Evolutionary conservation across 1,284 basidiomycete genomes (phyloP).

Genomic region (Trichosporon asahii): DNA sequence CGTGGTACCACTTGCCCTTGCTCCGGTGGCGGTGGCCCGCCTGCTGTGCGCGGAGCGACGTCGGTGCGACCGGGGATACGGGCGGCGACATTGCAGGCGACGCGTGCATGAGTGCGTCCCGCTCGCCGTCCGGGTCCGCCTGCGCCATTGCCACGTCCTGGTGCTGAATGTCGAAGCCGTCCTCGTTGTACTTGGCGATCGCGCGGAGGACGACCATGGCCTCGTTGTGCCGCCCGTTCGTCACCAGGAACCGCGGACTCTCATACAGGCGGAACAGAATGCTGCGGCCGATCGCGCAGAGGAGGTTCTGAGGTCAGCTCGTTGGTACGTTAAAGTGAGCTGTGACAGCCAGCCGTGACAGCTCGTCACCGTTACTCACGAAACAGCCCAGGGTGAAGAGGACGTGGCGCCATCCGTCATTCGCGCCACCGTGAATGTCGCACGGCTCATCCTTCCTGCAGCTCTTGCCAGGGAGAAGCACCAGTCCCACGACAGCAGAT

Average conservation of each 20-base stretch:
- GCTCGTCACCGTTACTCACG: conserved; percentile 54
- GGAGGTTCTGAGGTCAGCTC: conserved; percentile 62
- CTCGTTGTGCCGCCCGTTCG: conserved; percentile 73
- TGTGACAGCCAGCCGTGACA: background rate
- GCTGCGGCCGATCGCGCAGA: conserved; percentile 81
- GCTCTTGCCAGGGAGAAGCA: conserved; percentile 72
- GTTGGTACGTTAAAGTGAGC: background rate
- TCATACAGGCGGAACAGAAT: conserved; percentile 87
- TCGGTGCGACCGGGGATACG: conserved; percentile 14
- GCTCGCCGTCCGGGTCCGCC: background rate
- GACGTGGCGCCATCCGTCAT: conserved; percentile 82
- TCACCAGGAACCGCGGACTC: conserved; percentile 84
- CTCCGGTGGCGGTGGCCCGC: background rate
- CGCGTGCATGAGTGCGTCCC: conserved; percentile 1
- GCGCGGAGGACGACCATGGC: conserved; percentile 74
- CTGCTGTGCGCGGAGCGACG: conserved; percentile 7
- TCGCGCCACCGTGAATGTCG: conserved; percentile 61
- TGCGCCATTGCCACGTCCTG: conserved; percentile 59
- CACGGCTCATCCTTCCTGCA: conserved; percentile 56
- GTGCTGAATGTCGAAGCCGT: conserved; percentile 62
- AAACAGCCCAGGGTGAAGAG: conserved; percentile 68
- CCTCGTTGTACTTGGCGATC: conserved; percentile 81
- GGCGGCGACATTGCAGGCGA: conserved; percentile 6
- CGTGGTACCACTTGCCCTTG: conserved; percentile 17
- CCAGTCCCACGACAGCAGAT: conserved; percentile 70